Conservation (phyloP, 495 filamentous ascomycete species). For the Filosporella fistucella region DNA sequence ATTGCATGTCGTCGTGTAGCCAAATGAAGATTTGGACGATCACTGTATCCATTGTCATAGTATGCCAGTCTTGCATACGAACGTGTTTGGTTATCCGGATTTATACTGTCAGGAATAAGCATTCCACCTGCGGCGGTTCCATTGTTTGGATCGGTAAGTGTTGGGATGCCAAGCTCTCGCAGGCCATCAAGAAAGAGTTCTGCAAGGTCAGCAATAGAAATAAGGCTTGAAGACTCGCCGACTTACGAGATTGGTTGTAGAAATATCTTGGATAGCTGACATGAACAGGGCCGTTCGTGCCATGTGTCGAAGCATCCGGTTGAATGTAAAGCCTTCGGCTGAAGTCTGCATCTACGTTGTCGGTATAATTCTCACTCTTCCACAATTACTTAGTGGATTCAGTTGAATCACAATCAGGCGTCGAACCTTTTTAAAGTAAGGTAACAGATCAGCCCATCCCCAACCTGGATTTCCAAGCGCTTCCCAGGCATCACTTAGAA, state of each 20-base stretch:
- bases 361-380: conserved; percentile 26
- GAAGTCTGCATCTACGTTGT: conserved; percentile 17
- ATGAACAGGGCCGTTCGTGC: conserved; percentile 39
- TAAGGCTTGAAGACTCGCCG: not conserved
- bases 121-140: conserved; percentile 25
- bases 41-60: not conserved
- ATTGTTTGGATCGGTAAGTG: conserved; percentile 21
- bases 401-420: not conserved
- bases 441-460: conserved; percentile 53
- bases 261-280: conserved; percentile 48
- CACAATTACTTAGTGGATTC: not conserved
- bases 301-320: conserved; percentile 19
- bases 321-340: conserved; percentile 29
- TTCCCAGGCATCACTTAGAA: conserved; percentile 25
- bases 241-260: conserved; percentile 33
- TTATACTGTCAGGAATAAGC: not conserved
- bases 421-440: conserved; percentile 51
- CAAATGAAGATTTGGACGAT: conserved; percentile 2
- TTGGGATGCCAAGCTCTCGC: conserved; percentile 43
- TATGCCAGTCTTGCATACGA: not conserved
- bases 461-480: conserved; percentile 38
- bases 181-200: conserved; percentile 46
- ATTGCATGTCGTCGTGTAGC: conserved; percentile 6
- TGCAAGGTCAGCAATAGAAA: conserved; percentile 14
- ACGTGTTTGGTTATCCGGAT: conserved; percentile 6